Conservation (phyloP, 2,329 filamentous ascomycete genomes). For the Botrytis aclada region DNA sequence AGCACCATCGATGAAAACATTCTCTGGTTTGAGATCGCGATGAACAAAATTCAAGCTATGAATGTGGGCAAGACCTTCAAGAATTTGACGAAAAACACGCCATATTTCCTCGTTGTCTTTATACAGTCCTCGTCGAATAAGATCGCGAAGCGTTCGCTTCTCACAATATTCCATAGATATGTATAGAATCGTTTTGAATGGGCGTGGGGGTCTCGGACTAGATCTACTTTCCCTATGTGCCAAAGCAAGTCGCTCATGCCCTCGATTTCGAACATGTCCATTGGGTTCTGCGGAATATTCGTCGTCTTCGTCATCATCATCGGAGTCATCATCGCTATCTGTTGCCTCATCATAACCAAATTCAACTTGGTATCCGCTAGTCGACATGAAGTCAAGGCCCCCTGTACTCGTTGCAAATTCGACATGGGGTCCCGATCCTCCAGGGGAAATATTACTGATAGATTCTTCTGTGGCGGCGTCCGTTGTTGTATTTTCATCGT, state of each 20-base stretch:
- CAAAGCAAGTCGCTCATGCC: slow-evolving; percentile 25
- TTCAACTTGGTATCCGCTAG: slow-evolving; percentile 72
- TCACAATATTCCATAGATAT: slow-evolving; percentile 99
- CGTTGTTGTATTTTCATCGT: slow-evolving; percentile 52
- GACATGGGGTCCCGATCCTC: slow-evolving; percentile 28
- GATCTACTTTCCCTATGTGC: slow-evolving; percentile 34
- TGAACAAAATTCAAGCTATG: slow-evolving; percentile 91
- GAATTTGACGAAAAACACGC: slow-evolving; percentile 85
- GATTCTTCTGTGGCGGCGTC: slow-evolving; percentile 40
- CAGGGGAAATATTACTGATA: slow-evolving; percentile 31
- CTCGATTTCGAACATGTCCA: slow-evolving; percentile 36
- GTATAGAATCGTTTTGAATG: slow-evolving; percentile 74
- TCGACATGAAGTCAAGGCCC: slow-evolving; percentile 91
- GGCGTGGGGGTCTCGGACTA: slow-evolving; percentile 44
- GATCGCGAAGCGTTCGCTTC: slow-evolving; percentile 77
- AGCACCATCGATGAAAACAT: slow-evolving; percentile 89
- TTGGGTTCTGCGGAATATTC: slow-evolving; percentile 42
- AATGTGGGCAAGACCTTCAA: slow-evolving; percentile 87
- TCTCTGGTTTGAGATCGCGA: slow-evolving; percentile 93
- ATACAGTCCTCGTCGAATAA: slow-evolving; percentile 73
- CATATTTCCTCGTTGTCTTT: slow-evolving; percentile 77
- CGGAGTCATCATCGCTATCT: slow-evolving; percentile 42
- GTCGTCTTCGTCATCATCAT: slow-evolving; percentile 37
- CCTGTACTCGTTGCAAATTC: slow-evolving; percentile 57
- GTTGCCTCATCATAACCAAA: slow-evolving; percentile 60